Percentiles rank a stretch among this genome's conserved stretches.
Evolutionary conservation across 116 monocot genomes (phyloP).

Genomic region (Papilionanthe hybrid): DNA sequence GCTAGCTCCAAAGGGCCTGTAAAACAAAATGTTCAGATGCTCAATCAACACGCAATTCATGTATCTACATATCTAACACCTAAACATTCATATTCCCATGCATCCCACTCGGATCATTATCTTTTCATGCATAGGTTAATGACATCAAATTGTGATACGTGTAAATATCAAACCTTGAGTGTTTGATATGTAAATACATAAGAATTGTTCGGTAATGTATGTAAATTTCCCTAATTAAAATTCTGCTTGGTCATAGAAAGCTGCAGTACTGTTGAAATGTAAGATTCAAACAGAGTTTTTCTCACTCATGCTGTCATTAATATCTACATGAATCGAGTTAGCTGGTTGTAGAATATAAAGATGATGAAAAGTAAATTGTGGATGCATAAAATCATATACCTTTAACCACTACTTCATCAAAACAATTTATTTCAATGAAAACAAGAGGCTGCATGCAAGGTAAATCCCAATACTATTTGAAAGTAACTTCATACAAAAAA

Average conservation of each 20-base stretch:
- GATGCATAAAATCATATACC: not conserved
- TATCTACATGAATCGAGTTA: not conserved
- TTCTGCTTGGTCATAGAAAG: no score
- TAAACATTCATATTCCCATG: no score
- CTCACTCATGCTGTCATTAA: not conserved
- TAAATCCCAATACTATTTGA: not conserved
- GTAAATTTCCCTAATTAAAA: no score
- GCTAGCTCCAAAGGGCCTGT: slow-evolving; percentile 79
- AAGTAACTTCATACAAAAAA: not conserved
- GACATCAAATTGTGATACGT: no score
- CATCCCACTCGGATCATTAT: no score
- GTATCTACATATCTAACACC: no score
- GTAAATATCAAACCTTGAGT: no score
- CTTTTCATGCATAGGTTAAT: no score
- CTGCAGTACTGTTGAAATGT: no score
- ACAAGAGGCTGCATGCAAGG: not conserved
- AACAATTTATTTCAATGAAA: not conserved
- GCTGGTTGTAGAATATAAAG: not conserved
- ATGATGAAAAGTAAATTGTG: not conserved
- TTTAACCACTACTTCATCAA: not conserved
- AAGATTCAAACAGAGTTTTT: not conserved
- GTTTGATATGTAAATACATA: no score
- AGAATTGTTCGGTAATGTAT: no score
- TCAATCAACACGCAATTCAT: not conserved
- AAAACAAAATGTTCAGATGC: not conserved